A percentile compares a stretch with the other conserved stretches of the same genome.
These are phyloP conservation scores for Phytophthora lateralis DNA, from an alignment of 352 stramenopile genomes.

Conservation along the genomic window DNA sequence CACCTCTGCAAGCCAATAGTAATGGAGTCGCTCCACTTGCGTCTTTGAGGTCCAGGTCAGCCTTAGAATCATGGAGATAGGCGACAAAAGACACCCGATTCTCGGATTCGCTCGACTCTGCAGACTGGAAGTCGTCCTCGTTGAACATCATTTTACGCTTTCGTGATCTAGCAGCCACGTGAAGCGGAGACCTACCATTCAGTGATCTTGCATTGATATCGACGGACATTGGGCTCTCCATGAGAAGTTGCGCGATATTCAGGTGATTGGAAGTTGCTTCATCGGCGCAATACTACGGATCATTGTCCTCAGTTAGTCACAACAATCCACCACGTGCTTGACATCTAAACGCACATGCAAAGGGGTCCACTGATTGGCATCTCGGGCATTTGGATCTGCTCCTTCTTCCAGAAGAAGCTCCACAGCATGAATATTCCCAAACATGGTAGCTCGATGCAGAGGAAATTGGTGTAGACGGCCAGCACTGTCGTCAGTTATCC, in stretches of 20 bases:
- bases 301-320: background rate
- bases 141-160: background rate
- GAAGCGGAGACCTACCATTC: constrained; percentile 61
- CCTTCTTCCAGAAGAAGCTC: constrained; percentile 50
- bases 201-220: constrained; percentile 47
- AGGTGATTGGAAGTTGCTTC: constrained; percentile 38
- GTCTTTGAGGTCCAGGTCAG: constrained; percentile 49
- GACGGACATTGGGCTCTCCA: constrained; percentile 22
- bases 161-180: constrained; percentile 38
- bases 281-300: constrained; percentile 52
- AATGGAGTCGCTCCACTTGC: constrained; percentile 44
- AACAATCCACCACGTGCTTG: background rate
- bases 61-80: constrained; percentile 36
- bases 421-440: constrained; percentile 45
- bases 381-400: constrained; percentile 38
- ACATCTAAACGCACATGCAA: constrained; percentile 52
- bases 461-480: constrained; percentile 41
- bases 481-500: constrained; percentile 13
- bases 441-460: constrained; percentile 57
- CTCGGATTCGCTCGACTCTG: background rate
- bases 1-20: constrained; percentile 39
- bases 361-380: constrained; percentile 64
- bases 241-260: constrained; percentile 42
- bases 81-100: constrained; percentile 27
- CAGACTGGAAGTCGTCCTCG: background rate